Evolutionary conservation across 176 grass and related monocot genomes (phyloP).

Genomic region (Rhynchospora breviuscula): DNA sequence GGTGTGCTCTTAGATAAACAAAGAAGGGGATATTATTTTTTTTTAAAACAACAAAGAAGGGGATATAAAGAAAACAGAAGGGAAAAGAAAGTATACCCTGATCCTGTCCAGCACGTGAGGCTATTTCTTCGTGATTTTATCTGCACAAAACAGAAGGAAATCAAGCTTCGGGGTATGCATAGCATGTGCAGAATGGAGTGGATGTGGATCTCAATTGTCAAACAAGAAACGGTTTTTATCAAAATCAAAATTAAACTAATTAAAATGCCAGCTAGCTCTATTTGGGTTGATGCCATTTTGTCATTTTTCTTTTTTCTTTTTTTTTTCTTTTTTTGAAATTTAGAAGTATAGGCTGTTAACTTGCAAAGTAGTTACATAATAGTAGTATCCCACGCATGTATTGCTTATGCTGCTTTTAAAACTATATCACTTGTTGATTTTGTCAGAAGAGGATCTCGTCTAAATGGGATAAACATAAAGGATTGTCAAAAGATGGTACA

Average conservation of each 20-base stretch:
- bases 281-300: background rate
- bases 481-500: background rate
- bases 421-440: constrained; percentile 1
- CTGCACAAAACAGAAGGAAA: background rate
- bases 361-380: background rate
- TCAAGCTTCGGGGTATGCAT: background rate
- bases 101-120: no score
- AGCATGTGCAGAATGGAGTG: background rate
- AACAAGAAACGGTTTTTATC: background rate
- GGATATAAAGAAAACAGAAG: no score
- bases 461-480: constrained; percentile 4
- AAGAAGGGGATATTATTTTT: no score
- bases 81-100: no score
- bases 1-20: no score
- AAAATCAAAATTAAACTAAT: background rate
- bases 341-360: background rate
- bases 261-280: background rate
- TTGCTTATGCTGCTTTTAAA: background rate
- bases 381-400: background rate
- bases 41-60: no score
- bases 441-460: background rate
- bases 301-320: background rate
- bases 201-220: background rate
- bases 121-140: background rate
- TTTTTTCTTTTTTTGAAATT: no score